These are phyloP conservation scores for Eucalyptus rudis DNA, from an alignment of 345 rosid genomes.

Conservation along the genomic window DNA sequence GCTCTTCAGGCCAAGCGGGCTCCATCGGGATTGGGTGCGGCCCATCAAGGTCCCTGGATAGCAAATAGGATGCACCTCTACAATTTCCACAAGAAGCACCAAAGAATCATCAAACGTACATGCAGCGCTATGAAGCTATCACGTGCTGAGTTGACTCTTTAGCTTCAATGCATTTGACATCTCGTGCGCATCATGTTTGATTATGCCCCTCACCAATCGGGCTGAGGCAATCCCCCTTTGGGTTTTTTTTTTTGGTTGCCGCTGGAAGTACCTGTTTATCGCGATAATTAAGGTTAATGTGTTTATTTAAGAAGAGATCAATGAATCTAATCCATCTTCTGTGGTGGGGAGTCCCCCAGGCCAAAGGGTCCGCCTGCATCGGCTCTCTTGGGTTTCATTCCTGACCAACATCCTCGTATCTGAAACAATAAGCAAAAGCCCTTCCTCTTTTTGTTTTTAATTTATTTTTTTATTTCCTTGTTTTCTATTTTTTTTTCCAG, in stretches of 20 bases:
- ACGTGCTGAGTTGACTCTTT: background rate
- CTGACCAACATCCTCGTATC: background rate
- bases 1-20: background rate
- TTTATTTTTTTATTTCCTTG: fast-evolving
- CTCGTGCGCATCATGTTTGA: background rate
- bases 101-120: background rate
- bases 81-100: background rate
- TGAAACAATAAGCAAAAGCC: background rate
- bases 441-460: background rate
- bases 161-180: background rate
- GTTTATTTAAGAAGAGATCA: background rate
- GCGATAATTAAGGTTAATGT: background rate
- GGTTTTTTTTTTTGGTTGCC: no score
- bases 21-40: background rate
- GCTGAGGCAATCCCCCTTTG: background rate
- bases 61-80: background rate
- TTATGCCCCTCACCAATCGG: background rate
- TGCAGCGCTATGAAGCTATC: background rate
- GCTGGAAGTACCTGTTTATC: fast-evolving
- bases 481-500: background rate
- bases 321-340: background rate
- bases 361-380: background rate
- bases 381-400: background rate
- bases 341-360: background rate
- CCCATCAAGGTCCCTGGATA: background rate